Base-by-base conservation (phyloP, 2,329 filamentous ascomycete genomes). In the Periconia sp. region DNA sequence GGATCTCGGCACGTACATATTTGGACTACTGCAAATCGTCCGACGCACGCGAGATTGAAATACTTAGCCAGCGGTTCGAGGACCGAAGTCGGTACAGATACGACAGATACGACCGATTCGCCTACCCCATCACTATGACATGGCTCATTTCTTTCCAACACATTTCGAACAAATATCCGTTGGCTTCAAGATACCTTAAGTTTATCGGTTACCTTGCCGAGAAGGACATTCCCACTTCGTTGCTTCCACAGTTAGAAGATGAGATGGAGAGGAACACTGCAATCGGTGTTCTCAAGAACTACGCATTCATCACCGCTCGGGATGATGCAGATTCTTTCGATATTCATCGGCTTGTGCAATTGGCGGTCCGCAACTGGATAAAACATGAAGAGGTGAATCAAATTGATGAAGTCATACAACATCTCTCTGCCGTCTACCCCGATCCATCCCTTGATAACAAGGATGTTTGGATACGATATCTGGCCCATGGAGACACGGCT, bases 111-210 rank as follows among this genome's bases (percentile, higher is more conserved):
- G n/a, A n/a, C n/a, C n/a, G n/a, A n/a, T n/a, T n/a, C n/a, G n/a
- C n/a, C n/a, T n/a, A n/a, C 5, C 44, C 68, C 7, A 55, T 72
- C 12, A 56, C 57, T 3, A 62, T 47, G 4, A 72, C 66, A 15
- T 72, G 59, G 66, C 46, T 61, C 2, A 59, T 72, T 15, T 69
- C 66, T 6, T 71, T 72, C 34, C 40, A 65, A 3, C 54, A 67
- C 21, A 71, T 72, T 16, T 8, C 26, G 6, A 13, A 30, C 6
- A 30, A 8, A 7, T 8, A 30, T n/a, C 26, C n/a, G 26, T 8
- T 13, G 6, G 26, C 26, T 5, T 7, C 26, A 7, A 7, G n/a
- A 30, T 13, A 8, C 7, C 26, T 30, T 15, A 7, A 30, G 16
- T 30, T 30, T 15, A 30, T 30, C 7, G 6, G 7, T 5, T 30